Evolutionary conservation across 1,284 basidiomycete genomes (phyloP).

Genomic region (Austroboletus novae-zelandiae): DNA sequence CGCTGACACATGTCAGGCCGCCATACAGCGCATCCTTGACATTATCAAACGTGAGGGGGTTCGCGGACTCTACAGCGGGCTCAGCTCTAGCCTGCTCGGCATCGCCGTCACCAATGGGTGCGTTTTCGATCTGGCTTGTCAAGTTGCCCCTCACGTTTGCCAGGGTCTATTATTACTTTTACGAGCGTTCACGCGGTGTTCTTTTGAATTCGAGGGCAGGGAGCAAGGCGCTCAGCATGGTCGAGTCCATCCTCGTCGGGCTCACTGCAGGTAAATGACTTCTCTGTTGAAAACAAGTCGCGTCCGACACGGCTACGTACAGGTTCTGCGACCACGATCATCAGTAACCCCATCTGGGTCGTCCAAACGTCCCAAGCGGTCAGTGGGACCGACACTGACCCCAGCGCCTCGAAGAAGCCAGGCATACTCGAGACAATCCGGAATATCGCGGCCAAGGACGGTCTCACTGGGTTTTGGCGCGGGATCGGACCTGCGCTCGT

Average conservation of each 20-base stretch:
- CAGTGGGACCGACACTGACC: conserved; percentile 45
- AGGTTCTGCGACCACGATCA: conserved; percentile 89
- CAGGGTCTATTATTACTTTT: conserved; percentile 85
- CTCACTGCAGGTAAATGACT: conserved; percentile 70
- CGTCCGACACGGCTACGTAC: neutral
- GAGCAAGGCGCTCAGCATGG: conserved; percentile 70
- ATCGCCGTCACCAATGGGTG: conserved; percentile 94
- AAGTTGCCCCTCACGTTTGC: neutral
- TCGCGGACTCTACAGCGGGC: conserved; percentile 83
- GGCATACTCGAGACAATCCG: conserved; percentile 69
- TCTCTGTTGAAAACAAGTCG: neutral
- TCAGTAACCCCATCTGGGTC: conserved; percentile 96
- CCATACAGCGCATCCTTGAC: conserved; percentile 59
- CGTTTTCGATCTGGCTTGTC: conserved; percentile 3
- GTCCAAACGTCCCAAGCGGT: conserved; percentile 92
- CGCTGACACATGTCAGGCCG: conserved; percentile 43
- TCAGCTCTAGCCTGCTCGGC: conserved; percentile 84
- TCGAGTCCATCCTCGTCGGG: conserved; percentile 89
- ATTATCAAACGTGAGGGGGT: conserved; percentile 86
- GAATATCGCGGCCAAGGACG: conserved; percentile 77
- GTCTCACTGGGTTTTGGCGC: conserved; percentile 83
- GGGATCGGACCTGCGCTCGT: conserved; percentile 95
- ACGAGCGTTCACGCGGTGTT: conserved; percentile 62
- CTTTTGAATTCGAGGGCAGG: conserved; percentile 58
- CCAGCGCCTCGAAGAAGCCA: conserved; percentile 47